Evolutionary conservation across 306 rosid species (phyloP).

Genomic region (barrel medic (Medicago truncatula)): DNA sequence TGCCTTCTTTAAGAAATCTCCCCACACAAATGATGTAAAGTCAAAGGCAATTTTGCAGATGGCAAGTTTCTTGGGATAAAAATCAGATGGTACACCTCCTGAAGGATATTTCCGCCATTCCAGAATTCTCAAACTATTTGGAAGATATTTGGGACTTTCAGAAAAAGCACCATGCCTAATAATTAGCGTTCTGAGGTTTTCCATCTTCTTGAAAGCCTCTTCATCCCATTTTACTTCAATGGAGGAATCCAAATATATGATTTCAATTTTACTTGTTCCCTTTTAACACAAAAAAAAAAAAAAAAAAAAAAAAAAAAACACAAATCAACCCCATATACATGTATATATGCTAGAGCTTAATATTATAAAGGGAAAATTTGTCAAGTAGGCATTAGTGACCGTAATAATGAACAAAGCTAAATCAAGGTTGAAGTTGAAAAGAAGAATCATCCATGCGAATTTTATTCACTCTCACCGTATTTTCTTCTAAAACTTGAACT

Average conservation of each 20-base stretch:
- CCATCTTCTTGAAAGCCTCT: not conserved
- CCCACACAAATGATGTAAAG: not conserved
- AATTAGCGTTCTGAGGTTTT: not conserved
- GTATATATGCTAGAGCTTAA: not conserved
- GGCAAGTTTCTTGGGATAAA: not conserved
- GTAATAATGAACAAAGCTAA: not conserved
- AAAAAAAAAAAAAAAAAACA: too few relatives aligned
- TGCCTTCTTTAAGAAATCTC: not conserved
- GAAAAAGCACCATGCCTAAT: not conserved
- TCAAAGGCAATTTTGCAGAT: not conserved
- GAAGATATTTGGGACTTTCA: not conserved
- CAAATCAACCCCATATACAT: not conserved
- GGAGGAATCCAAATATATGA: not conserved
- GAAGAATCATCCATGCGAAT: not conserved
- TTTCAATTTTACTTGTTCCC: not conserved
- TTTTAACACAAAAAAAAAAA: not conserved
- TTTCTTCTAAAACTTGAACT: not conserved
- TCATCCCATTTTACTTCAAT: not conserved
- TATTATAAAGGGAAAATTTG: not conserved
- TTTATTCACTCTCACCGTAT: slow-evolving; percentile 28
- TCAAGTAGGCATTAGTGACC: not conserved
- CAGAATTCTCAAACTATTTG: not conserved
- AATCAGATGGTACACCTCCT: not conserved
- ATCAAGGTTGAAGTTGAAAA: not conserved
- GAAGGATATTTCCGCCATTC: not conserved